Evolutionary conservation across 305 asterid genomes (phyloP).

Genomic region (Solanum hybrid): DNA sequence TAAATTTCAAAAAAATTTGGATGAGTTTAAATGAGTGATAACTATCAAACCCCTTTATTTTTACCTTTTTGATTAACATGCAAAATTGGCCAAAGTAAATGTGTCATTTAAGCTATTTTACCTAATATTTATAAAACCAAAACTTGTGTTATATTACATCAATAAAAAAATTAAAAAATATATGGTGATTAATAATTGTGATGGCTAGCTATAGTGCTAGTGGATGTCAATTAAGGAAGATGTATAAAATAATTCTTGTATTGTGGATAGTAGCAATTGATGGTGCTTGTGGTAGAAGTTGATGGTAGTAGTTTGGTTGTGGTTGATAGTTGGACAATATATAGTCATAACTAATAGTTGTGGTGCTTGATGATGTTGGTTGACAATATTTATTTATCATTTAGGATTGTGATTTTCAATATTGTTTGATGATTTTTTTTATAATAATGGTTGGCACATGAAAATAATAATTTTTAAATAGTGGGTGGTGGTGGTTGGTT

Average conservation of each 20-base stretch:
- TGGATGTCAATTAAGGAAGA: neutral
- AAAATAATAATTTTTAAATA: too few species aligned
- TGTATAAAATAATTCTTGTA: neutral
- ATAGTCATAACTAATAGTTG: neutral
- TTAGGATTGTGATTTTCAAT: neutral
- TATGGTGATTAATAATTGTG: too few species aligned
- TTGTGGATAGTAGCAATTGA: neutral
- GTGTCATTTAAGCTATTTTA: neutral
- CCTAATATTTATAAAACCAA: neutral
- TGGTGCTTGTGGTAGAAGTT: neutral
- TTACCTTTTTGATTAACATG: neutral
- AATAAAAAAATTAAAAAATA: too few species aligned
- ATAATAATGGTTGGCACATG: neutral
- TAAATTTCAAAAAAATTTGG: neutral
- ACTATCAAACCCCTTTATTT: neutral
- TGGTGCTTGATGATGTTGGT: neutral
- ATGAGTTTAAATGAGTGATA: neutral
- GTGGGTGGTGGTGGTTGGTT: neutral
- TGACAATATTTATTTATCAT: neutral
- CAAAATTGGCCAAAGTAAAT: neutral
- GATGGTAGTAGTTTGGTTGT: neutral
- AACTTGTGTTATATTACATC: neutral
- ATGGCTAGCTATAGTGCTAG: neutral
- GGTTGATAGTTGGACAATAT: neutral
- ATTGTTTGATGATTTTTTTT: too few species aligned